phyloP scores from a whole-genome alignment of 805 yeast species.

The Metschnikowia lochheadii region DNA sequence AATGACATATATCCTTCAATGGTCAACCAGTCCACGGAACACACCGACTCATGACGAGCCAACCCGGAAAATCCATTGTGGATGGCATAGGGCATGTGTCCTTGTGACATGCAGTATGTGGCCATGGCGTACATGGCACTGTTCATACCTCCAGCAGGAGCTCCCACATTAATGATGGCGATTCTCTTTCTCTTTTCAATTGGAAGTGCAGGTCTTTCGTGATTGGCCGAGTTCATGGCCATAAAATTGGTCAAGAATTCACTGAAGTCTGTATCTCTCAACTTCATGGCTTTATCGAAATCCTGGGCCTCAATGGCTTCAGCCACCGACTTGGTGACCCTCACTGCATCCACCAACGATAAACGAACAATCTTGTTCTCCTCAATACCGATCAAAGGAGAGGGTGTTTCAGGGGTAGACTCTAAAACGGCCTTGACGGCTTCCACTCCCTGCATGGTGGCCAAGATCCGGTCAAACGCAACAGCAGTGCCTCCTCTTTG shows the following conservation, averaged over 20 bases:
- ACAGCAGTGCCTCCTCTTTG: conserved; percentile 84
- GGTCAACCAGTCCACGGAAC: conserved; percentile 73
- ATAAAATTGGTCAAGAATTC: conserved; percentile 62
- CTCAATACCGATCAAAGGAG: conserved; percentile 71
- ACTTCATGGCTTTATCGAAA: conserved; percentile 63
- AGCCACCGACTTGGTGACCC: conserved; percentile 68
- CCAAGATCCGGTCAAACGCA: conserved; percentile 66
- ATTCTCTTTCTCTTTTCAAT: conserved; percentile 58
- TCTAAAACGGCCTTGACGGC: conserved; percentile 75
- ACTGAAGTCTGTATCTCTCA: conserved; percentile 67
- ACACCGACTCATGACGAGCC: conserved; percentile 81
- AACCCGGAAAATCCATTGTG: conserved; percentile 93
- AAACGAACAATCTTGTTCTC: conserved; percentile 67
- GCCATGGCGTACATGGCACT: conserved; percentile 91
- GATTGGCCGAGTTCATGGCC: conserved; percentile 42
- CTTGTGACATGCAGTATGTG: conserved; percentile 79
- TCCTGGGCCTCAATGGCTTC: conserved; percentile 60
- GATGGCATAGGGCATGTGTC: conserved; percentile 87
- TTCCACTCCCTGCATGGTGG: conserved; percentile 78
- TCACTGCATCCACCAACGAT: conserved; percentile 71
- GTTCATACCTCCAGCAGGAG: conserved; percentile 96
- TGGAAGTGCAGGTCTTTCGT: conserved; percentile 44
- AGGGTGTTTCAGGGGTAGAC: conserved; percentile 63
- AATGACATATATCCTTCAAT: conserved; percentile 82
- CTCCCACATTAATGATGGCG: conserved; percentile 91